Percentiles rank a stretch among this genome's conserved stretches.
These are phyloP conservation scores for Cryptosporidium ryanae DNA, from an alignment of 169 alveolate genomes.

Conservation along the genomic window DNA sequence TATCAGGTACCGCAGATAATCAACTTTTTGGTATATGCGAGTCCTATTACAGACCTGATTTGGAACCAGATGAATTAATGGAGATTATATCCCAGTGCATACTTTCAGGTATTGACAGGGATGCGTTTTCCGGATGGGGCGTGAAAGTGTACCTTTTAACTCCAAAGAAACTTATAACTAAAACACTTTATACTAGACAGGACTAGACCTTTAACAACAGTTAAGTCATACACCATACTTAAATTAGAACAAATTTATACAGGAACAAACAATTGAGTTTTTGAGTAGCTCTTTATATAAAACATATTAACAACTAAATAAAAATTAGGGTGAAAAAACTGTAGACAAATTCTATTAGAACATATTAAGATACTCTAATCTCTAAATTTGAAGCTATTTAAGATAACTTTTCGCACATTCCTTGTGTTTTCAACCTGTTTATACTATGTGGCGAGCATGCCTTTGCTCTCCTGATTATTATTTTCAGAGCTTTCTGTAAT, in stretches of 20 bases:
- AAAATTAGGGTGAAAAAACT: neutral
- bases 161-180: slow-evolving; percentile 86
- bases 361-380: too few species aligned
- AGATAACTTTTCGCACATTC: too few species aligned
- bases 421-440: neutral
- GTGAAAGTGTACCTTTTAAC: slow-evolving; percentile 76
- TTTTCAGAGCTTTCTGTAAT: neutral
- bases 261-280: neutral
- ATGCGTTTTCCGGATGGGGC: slow-evolving; percentile 98
- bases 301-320: too few species aligned
- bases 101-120: slow-evolving; percentile 94
- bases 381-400: too few species aligned
- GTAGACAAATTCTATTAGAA: neutral
- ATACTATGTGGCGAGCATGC: slow-evolving; percentile 32
- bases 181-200: slow-evolving; percentile 88
- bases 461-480: slow-evolving; percentile 38
- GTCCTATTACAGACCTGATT: slow-evolving; percentile 91
- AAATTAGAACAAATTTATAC: neutral
- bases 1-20: slow-evolving; percentile 95
- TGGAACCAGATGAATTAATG: slow-evolving; percentile 92
- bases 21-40: slow-evolving; percentile 96
- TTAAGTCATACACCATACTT: neutral
- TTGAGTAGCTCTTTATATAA: too few species aligned
- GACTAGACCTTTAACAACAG: slow-evolving; percentile 81
- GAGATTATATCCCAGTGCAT: slow-evolving; percentile 95